These are phyloP conservation scores for Piromyces sp. DNA, from an alignment of 192 early-diverging fungal species.

Conservation along the genomic window DNA sequence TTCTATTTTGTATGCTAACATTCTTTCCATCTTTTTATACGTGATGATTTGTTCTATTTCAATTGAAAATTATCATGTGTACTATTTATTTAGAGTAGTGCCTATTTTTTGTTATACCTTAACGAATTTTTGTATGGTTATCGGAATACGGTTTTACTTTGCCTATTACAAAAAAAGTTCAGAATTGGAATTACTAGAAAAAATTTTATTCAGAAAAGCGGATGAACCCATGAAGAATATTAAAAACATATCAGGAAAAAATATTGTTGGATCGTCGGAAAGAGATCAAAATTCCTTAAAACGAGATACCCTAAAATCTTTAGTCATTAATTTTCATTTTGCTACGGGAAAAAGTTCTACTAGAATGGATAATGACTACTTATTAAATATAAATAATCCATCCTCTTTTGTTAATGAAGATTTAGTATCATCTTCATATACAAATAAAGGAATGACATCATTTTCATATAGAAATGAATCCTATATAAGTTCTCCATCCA, in stretches of 20 bases:
- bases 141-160: neutral
- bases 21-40: neutral
- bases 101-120: neutral
- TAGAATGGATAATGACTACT: neutral
- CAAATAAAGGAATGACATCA: too few relatives aligned
- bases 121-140: neutral
- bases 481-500: too few relatives aligned
- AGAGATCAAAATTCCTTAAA: neutral
- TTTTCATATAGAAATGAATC: too few relatives aligned
- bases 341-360: neutral
- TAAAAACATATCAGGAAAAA: neutral
- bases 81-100: neutral
- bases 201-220: neutral
- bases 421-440: too few relatives aligned
- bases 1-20: neutral
- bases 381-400: neutral
- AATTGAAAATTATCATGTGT: neutral
- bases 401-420: too few relatives aligned
- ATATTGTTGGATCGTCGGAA: too few relatives aligned
- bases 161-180: neutral
- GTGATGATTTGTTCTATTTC: neutral
- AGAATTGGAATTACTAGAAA: neutral
- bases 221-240: neutral
- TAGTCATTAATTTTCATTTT: neutral
- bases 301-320: neutral